These are phyloP conservation scores for Malus hybrid DNA, from an alignment of 331 rosid genomes.

Conservation along the genomic window DNA sequence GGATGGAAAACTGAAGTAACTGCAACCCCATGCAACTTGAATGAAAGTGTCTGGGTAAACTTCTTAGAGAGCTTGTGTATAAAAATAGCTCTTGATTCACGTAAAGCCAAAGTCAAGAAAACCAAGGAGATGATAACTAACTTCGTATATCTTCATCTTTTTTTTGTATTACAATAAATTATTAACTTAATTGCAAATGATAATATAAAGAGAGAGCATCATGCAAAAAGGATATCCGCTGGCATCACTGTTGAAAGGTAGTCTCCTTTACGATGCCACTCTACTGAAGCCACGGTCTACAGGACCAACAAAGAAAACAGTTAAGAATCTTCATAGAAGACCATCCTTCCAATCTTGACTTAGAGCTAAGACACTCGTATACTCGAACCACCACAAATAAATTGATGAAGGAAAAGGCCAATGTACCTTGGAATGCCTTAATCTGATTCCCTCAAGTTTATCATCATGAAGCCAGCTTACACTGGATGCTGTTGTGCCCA, in stretches of 20 bases:
- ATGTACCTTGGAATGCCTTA: slow-evolving; percentile 79
- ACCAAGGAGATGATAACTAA: background rate
- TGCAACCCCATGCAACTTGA: slow-evolving; percentile 74
- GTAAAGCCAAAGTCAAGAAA: slow-evolving; percentile 70
- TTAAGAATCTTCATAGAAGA: slow-evolving; percentile 2
- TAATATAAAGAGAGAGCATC: background rate
- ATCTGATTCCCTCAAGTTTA: slow-evolving; percentile 52
- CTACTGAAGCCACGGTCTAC: slow-evolving; percentile 79
- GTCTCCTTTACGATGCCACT: slow-evolving; percentile 96
- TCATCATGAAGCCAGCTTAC: slow-evolving; percentile 80
- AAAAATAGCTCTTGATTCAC: slow-evolving; percentile 77
- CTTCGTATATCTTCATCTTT: too few species aligned
- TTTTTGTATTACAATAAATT: too few species aligned
- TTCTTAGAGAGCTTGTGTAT: slow-evolving; percentile 80
- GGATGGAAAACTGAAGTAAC: slow-evolving; percentile 87
- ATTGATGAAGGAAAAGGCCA: background rate
- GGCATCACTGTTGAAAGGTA: slow-evolving; percentile 88
- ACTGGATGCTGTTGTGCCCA: slow-evolving; percentile 36
- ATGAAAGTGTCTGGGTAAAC: slow-evolving; percentile 62
- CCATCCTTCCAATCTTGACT: background rate
- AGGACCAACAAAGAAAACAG: slow-evolving; percentile 18
- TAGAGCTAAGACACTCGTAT: background rate
- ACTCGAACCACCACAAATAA: background rate
- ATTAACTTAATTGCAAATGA: too few species aligned
- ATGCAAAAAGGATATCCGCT: slow-evolving; percentile 75